Evolutionary conservation across 768 basidiomycete genomes (phyloP), one percentile per base, ranked within the genome.

Genomic region (Podaxis rugospora): DNA sequence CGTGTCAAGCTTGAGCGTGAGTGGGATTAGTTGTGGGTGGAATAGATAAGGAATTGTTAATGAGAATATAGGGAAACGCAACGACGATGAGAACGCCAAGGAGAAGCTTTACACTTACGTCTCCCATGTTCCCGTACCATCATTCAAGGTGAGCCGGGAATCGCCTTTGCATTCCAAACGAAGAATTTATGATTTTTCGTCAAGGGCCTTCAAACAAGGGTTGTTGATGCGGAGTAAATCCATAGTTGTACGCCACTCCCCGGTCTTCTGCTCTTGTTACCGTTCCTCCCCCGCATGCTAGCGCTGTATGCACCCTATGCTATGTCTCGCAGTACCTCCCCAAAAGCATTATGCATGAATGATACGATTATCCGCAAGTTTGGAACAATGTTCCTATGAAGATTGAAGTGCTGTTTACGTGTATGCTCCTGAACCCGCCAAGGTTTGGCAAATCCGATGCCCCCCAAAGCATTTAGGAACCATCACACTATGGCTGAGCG

Each of bases 71-170:
- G 92, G 96, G 70, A 96, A 95, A 82, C 92, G 97, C 70, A 98
- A 98, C 76, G 96, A 99, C 77, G 95, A 98, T 68, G 96, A 99
- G 82, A 90, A 89, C 69, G 96, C 97, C 62, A 97, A 95, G 81
- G 95, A 96, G 83, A 97, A 95, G 81, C 89, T 97, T 59, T 98
- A 80, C 83, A 95, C 92, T 32, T 93, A 94, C 73, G 95, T 92
- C 65, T 85, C 85, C 62, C 84, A 91, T 71, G 88, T 97, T 59
- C 80, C 86, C 50, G 92, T 93, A 49, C 69, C 75, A 6, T 77
- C 87, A 49, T 94, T 93, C 89, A 95, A 96, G 89, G 95, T 89
- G 61, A 62, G 87, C 71, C 71, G 21, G 13, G 35, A 4, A 11
- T 49, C 16, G 5, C 55, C 18, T 14, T 3, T 56, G 36, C 13